Evolutionary conservation across 352 stramenopile genomes (phyloP).

Genomic region (Blastocystis sp.): DNA sequence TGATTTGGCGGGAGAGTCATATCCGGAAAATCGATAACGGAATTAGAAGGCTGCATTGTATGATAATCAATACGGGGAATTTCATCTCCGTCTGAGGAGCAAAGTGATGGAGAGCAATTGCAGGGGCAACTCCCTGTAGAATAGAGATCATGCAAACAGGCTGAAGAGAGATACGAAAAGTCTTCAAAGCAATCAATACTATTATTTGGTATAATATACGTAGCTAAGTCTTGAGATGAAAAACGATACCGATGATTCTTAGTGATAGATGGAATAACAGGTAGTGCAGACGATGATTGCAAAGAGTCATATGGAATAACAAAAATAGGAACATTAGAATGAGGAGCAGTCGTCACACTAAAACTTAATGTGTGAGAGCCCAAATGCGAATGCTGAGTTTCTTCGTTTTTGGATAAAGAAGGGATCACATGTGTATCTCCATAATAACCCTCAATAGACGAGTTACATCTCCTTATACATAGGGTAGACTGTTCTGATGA

Average conservation of each 20-base stretch:
- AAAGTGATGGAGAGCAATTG: neutral
- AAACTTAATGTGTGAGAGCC: neutral
- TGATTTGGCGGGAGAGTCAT: neutral
- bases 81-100: neutral
- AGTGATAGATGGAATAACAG: neutral
- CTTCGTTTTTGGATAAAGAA: no score
- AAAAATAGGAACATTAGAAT: neutral
- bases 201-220: neutral
- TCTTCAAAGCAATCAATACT: neutral
- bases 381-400: no score
- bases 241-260: neutral
- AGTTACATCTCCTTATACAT: no score
- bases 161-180: neutral
- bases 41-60: neutral
- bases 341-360: neutral
- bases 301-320: neutral
- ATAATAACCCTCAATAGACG: no score
- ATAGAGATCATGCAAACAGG: neutral
- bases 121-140: neutral
- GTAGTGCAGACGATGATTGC: neutral
- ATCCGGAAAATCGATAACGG: neutral
- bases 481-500: no score
- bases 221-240: neutral
- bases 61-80: neutral
- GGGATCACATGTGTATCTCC: no score